These are phyloP conservation scores for Umbellularia californica DNA, from an alignment of 164 flowering plant genomes.

Conservation along the genomic window DNA sequence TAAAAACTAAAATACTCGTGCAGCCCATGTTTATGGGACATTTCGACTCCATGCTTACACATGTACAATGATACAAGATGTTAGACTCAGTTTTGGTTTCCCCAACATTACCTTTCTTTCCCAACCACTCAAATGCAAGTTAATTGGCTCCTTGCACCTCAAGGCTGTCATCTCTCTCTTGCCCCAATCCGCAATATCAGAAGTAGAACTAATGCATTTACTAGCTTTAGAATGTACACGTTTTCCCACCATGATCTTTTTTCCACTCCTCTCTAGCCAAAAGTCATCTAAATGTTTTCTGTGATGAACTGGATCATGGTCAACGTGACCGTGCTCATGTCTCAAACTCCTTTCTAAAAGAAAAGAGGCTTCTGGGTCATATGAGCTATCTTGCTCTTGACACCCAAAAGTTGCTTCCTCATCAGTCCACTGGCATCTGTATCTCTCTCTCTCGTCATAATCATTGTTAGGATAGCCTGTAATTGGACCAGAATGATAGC, in stretches of 20 bases:
- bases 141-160: conserved; percentile 42
- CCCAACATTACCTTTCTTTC: conserved; percentile 64
- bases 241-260: conserved; percentile 19
- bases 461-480: conserved; percentile 16
- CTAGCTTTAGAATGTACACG: conserved; percentile 7
- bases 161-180: conserved; percentile 23
- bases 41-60: conserved; percentile 19
- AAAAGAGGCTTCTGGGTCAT: conserved; percentile 21
- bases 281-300: conserved; percentile 17
- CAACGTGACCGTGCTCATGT: conserved; percentile 19
- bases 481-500: conserved; percentile 7
- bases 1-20: conserved; percentile 19
- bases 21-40: conserved; percentile 19
- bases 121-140: conserved; percentile 36
- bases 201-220: conserved; percentile 15
- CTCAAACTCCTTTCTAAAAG: conserved; percentile 21
- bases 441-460: conserved; percentile 16
- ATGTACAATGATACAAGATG: conserved; percentile 27
- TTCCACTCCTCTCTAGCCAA: conserved; percentile 12
- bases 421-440: conserved; percentile 14
- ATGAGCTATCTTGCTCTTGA: conserved; percentile 18
- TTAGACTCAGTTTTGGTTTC: conserved; percentile 33
- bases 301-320: conserved; percentile 17
- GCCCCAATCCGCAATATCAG: conserved; percentile 16
- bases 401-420: conserved; percentile 20